Percentiles rank a stretch among this genome's conserved stretches.
phyloP scores from a whole-genome alignment of 1,284 basidiomycete species.

The Trametes pubescens region DNA sequence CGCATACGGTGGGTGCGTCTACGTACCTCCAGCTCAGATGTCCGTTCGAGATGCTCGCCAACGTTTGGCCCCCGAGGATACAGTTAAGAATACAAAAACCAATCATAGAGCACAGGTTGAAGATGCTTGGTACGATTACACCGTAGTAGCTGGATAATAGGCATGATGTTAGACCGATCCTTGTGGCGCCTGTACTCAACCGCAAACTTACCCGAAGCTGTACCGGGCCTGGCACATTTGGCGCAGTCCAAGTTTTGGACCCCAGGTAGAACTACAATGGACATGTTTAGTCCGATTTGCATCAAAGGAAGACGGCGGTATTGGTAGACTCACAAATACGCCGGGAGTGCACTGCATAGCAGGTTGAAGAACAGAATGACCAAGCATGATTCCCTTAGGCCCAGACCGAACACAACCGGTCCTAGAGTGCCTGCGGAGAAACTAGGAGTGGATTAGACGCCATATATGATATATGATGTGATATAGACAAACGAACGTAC shows the following conservation, averaged over 20 bases:
- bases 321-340: conserved; percentile 70
- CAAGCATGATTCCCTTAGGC: conserved; percentile 74
- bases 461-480: background rate
- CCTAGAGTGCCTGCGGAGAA: conserved; percentile 82
- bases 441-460: conserved; percentile 44
- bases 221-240: conserved; percentile 87
- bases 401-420: conserved; percentile 71
- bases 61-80: conserved; percentile 80
- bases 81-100: conserved; percentile 79
- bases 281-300: background rate
- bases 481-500: conserved; percentile 46
- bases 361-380: conserved; percentile 83
- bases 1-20: background rate
- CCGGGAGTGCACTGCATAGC: conserved; percentile 59
- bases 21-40: conserved; percentile 72
- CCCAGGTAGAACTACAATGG: conserved; percentile 75
- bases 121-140: conserved; percentile 63
- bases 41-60: conserved; percentile 72
- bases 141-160: conserved; percentile 62
- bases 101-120: conserved; percentile 69
- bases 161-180: background rate
- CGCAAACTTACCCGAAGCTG: conserved; percentile 70
- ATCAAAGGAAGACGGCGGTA: background rate
- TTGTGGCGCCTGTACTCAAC: too few species aligned
- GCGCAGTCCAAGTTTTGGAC: conserved; percentile 87